These are phyloP conservation scores for Lasiosphaeria hispida DNA, from an alignment of 495 filamentous ascomycete genomes.

Conservation along the genomic window DNA sequence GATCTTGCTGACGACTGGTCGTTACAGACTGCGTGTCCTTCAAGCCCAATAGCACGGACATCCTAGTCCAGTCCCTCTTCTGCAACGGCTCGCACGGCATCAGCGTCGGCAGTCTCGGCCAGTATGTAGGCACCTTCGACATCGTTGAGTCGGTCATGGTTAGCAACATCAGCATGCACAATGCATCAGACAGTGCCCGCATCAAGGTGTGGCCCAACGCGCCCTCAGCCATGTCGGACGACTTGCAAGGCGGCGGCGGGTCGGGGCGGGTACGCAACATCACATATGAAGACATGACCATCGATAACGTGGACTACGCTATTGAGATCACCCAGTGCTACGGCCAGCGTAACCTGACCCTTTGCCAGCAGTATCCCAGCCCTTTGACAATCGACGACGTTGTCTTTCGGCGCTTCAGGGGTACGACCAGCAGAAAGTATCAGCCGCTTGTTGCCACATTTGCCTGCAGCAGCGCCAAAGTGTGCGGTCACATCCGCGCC, in stretches of 20 bases:
- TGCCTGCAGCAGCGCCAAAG: conserved; percentile 54
- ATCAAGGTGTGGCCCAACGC: conserved; percentile 53
- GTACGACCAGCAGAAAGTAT: conserved; percentile 22
- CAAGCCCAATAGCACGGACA: conserved; percentile 74
- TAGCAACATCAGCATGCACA: conserved; percentile 65
- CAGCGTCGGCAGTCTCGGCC: conserved; percentile 65
- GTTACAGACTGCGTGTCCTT: conserved; percentile 64
- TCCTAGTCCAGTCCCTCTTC: conserved; percentile 65
- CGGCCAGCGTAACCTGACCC: conserved; percentile 57
- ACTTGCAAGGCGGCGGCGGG: conserved; percentile 34
- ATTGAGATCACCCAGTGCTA: conserved; percentile 67
- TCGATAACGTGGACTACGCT: conserved; percentile 57
- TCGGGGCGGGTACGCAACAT: conserved; percentile 47
- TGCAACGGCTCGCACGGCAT: conserved; percentile 77
- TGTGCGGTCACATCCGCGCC: conserved; percentile 54
- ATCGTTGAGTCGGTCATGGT: conserved; percentile 65
- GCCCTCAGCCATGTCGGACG: conserved; percentile 27
- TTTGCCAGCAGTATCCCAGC: conserved; percentile 55
- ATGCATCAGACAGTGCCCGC: conserved; percentile 62
- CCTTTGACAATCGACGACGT: conserved; percentile 22
- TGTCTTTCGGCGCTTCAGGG: conserved; percentile 20
- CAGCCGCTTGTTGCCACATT: conserved; percentile 22
- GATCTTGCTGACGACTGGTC: not conserved
- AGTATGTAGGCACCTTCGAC: conserved; percentile 61
- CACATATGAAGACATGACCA: conserved; percentile 56